A percentile compares a stretch with the other conserved stretches of the same genome.
Evolutionary conservation across 164 flowering plant species (phyloP).

Genomic region (Macadamia tetraphylla): DNA sequence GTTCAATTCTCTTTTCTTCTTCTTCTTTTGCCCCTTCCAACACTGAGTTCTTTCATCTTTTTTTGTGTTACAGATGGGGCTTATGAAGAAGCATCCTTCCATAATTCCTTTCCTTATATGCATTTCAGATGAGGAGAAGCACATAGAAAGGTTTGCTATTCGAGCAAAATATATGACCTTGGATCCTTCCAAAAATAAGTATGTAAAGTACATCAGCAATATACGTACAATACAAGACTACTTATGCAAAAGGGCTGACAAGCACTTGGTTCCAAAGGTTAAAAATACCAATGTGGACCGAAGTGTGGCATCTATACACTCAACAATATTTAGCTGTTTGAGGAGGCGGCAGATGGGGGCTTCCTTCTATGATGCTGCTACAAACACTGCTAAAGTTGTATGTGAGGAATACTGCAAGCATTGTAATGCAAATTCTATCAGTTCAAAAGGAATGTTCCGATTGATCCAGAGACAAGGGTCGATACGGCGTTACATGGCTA

Average conservation of each 20-base stretch:
- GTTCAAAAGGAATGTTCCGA: conserved; percentile 84
- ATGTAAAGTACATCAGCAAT: conserved; percentile 81
- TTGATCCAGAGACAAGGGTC: conserved; percentile 85
- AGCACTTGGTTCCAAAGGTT: conserved; percentile 83
- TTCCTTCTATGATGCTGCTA: conserved; percentile 59
- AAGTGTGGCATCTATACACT: conserved; percentile 91
- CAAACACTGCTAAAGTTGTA: conserved; percentile 59
- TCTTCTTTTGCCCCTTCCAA: too few species aligned
- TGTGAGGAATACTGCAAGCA: conserved; percentile 81
- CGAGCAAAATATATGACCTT: conserved; percentile 93
- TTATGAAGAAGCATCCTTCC: conserved; percentile 92
- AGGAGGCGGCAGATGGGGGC: conserved; percentile 78
- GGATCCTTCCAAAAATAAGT: conserved; percentile 86
- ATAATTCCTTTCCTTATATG: conserved; percentile 86
- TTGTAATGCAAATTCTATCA: conserved; percentile 69
- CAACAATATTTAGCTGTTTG: conserved; percentile 79
- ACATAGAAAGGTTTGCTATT: conserved; percentile 83
- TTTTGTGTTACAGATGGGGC: conserved; percentile 59
- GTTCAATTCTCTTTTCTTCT: too few species aligned
- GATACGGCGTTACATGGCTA: conserved; percentile 74
- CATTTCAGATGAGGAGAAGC: conserved; percentile 78
- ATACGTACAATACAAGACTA: conserved; percentile 86
- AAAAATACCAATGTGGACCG: conserved; percentile 86
- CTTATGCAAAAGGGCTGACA: conserved; percentile 79
- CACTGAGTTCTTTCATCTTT: background rate